Base-by-base conservation (phyloP, 441 rosid species). In the California macrophylla region DNA sequence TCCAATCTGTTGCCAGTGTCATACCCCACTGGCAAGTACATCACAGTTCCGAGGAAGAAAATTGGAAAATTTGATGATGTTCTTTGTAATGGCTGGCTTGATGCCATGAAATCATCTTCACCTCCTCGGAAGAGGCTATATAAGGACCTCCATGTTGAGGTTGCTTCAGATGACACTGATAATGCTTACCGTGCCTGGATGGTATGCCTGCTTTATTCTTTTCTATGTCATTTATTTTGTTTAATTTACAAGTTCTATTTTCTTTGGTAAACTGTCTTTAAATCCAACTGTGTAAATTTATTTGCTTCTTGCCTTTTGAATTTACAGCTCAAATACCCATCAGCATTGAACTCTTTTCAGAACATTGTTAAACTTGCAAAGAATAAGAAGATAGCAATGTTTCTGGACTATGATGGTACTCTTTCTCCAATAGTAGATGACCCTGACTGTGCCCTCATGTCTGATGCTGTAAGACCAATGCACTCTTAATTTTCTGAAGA, bases 381-480 rank as follows among this genome's bases (percentile, higher is more conserved):
- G 79, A 85, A 78, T 78, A 91, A 91, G 79, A 91, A 78, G 79
- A 82, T 91, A 70, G 98, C 92, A 36, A 25, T 93, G 15, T 93
- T 93, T 79, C 83, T 89, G 28, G 98, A 93, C 66, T 93, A 89
- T 68, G 98, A 93, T 67, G 98, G 98, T 24, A 89, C 94, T 63
- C 98, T 93, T 74, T 93, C 98, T 60, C 98, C 93, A 2, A 93
- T 93, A 15, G 97, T 93, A 25, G 95, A 89, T 82, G 93, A 93
- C 68, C 98, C 98, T 6, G 96, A 91, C 78, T 83, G 84, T 54
- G 98, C 99, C 56, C 71, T 84, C 40, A 87, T 94, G 90, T 87
- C 99, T 56, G 86, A 84, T 62, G 76, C 82, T 61, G 98, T 94
- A 79, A 83, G 87, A 70, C 69, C 18, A 36, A 10, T 6, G 6